A percentile compares a stretch with the other conserved stretches of the same genome.
These are phyloP conservation scores for Gnaphalium uliginosum DNA, from an alignment of 129 eudicot species.

Conservation along the genomic window DNA sequence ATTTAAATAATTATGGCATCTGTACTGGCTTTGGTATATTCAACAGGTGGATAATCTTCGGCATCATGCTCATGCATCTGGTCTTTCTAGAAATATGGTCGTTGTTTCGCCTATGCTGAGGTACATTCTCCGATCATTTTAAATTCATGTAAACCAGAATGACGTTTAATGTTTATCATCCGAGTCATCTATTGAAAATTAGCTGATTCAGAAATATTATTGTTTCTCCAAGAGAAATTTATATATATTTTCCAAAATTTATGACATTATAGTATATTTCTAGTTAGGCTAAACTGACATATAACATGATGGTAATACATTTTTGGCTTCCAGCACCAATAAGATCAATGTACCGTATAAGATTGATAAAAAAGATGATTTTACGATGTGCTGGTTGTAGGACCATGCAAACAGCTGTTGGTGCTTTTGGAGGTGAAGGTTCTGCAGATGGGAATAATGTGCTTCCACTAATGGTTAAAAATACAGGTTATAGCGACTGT, in stretches of 20 bases:
- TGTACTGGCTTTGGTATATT: conserved; percentile 8
- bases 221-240: background rate
- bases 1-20: background rate
- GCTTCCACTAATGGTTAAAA: too few relatives aligned
- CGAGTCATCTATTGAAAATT: background rate
- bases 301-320: too few relatives aligned
- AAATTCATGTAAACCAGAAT: background rate
- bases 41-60: conserved; percentile 78
- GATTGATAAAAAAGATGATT: background rate
- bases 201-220: too few relatives aligned
- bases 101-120: conserved; percentile 84
- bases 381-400: too few relatives aligned
- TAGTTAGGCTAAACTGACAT: too few relatives aligned
- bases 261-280: too few relatives aligned
- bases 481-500: too few relatives aligned
- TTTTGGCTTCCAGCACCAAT: background rate
- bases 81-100: conserved; percentile 59
- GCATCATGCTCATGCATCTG: conserved; percentile 72
- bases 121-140: conserved; percentile 34
- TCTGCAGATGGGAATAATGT: too few relatives aligned
- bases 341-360: background rate
- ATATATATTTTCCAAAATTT: too few relatives aligned
- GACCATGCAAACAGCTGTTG: too few relatives aligned
- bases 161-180: conserved; percentile 2
- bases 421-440: too few relatives aligned